These are phyloP conservation scores for Aureobasidium vineae DNA, from an alignment of 2,329 filamentous ascomycete species.

Conservation along the genomic window DNA sequence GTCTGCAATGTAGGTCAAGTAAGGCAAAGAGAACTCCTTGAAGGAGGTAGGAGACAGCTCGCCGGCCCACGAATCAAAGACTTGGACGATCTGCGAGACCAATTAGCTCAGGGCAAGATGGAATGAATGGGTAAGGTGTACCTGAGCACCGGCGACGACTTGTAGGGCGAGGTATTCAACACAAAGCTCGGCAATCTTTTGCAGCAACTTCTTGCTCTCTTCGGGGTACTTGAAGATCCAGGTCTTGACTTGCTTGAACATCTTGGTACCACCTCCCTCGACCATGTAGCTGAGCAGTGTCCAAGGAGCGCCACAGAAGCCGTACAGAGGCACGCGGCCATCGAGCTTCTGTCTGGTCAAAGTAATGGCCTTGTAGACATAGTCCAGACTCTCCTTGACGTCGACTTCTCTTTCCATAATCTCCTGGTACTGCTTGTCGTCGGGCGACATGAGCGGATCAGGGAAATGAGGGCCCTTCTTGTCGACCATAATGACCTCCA, in stretches of 20 bases:
- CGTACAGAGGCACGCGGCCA: slow-evolving; percentile 87
- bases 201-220: slow-evolving; percentile 74
- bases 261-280: slow-evolving; percentile 91
- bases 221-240: slow-evolving; percentile 91
- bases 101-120: not conserved
- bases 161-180: slow-evolving; percentile 92
- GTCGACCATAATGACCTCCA: slow-evolving; percentile 98
- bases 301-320: slow-evolving; percentile 97
- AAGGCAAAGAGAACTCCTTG: slow-evolving; percentile 80
- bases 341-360: slow-evolving; percentile 83
- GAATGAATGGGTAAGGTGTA: slow-evolving; percentile 37
- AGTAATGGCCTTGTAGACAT: slow-evolving; percentile 95
- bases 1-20: slow-evolving; percentile 77
- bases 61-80: slow-evolving; percentile 98
- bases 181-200: slow-evolving; percentile 91
- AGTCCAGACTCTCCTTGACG: slow-evolving; percentile 79
- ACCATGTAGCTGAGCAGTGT: slow-evolving; percentile 99
- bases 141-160: slow-evolving; percentile 89
- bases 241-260: slow-evolving; percentile 91
- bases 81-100: slow-evolving; percentile 71
- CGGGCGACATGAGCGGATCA: slow-evolving; percentile 71
- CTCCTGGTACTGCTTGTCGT: slow-evolving; percentile 77
- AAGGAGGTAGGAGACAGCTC: slow-evolving; percentile 85
- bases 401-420: slow-evolving; percentile 77
- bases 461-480: slow-evolving; percentile 97